Base-by-base conservation (phyloP, 176 grass and related monocot genomes). In the Bromus sterilis region DNA sequence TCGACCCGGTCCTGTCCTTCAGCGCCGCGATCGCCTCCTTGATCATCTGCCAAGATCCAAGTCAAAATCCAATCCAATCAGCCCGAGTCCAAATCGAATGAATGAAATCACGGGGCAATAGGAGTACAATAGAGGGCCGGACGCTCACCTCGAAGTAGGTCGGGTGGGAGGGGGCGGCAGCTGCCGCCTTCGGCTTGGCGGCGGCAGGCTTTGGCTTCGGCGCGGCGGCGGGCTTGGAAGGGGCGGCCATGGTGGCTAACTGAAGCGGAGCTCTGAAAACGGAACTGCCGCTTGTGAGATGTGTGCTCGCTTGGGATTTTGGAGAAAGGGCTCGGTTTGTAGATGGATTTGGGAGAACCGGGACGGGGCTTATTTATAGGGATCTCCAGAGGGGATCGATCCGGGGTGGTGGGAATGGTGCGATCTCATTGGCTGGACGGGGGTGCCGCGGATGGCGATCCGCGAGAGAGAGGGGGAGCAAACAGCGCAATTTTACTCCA, bases 1-100 rank as follows among this genome's bases (percentile, higher is more conserved):
- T 99, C 12, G 96, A 99, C 1, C 96, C 96, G 5, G 89, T 99
- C 79, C 90, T 99, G 73, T 95, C 96, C 75, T 86, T 84, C 2
- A 99, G 82, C 1, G 80, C 88, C 28, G 83, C 0, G 68, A 99
- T 95, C 23, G 96, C 96, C 25, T 91, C 96, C 82, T 89, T 90
- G 72, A 99, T 95, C 96, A 99, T 99, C 96, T 99, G 61, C 20
- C 39, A 2, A 49, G 1, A n/a, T 24, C 53, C 21, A 41, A 79
- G 10, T 9, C 4, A 46, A 23, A 44, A 43, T 6, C 56, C 42
- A 44, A 43, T 6, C 56, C 42, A 1, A 24, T 72, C 68, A 86
- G 57, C 1, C 4, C 1, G 21, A 56, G 23, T 18, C 3, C 6
- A 1, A 24, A 18, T 36, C 25, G 0, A 3, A 80, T 23, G 25